phyloP scores from a whole-genome alignment of 1,139 yeast genomes.

The Groenewaldozyma sp. region DNA sequence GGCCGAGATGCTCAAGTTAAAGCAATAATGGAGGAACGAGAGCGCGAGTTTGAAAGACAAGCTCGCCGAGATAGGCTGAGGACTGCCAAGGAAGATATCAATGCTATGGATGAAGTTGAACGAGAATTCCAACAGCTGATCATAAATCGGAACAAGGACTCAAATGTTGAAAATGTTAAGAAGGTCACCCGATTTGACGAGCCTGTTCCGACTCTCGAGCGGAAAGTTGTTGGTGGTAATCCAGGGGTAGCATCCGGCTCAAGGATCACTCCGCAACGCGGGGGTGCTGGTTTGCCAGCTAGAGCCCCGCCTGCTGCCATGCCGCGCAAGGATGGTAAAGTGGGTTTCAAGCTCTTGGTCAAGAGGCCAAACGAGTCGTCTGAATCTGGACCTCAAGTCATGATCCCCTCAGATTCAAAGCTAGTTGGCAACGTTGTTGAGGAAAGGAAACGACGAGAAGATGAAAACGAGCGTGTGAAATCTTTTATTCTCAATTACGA shows the following conservation, averaged over 20 bases:
- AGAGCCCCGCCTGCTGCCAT: conserved; percentile 5
- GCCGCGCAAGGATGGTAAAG: conserved; percentile 8
- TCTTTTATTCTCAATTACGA: conserved; percentile 22
- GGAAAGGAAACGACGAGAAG: conserved; percentile 17
- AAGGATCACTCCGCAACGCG: too few relatives aligned
- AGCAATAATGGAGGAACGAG: conserved; percentile 13
- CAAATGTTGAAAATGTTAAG: conserved; percentile 10
- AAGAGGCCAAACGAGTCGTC: conserved; percentile 18
- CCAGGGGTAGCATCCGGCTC: background rate
- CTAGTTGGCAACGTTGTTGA: conserved; percentile 20
- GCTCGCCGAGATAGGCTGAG: conserved; percentile 10
- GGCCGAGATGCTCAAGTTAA: conserved; percentile 14
- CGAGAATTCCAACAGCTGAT: conserved; percentile 28
- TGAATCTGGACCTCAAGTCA: conserved; percentile 13
- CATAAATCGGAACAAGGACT: conserved; percentile 23
- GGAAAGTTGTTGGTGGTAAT: background rate
- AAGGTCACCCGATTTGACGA: conserved; percentile 23
- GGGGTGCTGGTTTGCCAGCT: too few relatives aligned
- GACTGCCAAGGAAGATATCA: conserved; percentile 17
- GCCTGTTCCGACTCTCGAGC: too few relatives aligned
- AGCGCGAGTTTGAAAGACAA: conserved; percentile 11
- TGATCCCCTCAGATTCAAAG: conserved; percentile 22
- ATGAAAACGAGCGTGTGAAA: conserved; percentile 22
- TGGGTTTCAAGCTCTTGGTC: conserved; percentile 21
- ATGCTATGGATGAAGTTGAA: conserved; percentile 28